Base-by-base conservation (phyloP, 345 rosid species). In the Sisymbrium altissimum region DNA sequence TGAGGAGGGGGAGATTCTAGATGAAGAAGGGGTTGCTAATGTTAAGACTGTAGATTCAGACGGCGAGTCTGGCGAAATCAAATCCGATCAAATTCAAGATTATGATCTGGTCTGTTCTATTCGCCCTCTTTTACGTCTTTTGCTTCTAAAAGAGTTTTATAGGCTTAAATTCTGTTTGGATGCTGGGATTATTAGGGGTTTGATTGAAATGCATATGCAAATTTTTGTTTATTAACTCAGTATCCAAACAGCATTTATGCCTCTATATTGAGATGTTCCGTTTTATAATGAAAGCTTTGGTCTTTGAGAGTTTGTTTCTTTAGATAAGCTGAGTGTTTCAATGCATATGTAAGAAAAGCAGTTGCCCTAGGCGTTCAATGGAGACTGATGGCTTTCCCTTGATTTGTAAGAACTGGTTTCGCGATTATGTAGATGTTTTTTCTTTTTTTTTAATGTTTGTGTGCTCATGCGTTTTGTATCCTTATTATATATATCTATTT, bases 1-100 rank as follows among this genome's bases (percentile, higher is more conserved):
- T 57, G 99, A 96, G 85, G 99, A 96, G 72, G 99, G 99, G 32
- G 99, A 96, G 85, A 96, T 96, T 83, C 86, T 90, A 10, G 98
- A 92, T 2, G 99, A 96, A 64, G 87, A 74, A 4, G 79, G 60
- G 17, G 0, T 70, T 17, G 80, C 25, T 14, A 56, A 66, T 55
- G 40, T 55, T 48, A 73, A 60, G 66, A 15, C 68, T 6, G 9
- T 30, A 58, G 82, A 75, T 35, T 75, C 79, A 40, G 80, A 68
- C 1, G 79, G 75, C 39, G 81, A 78, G 63, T 73, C 71, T 4
- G 81, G 81, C 30, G 79, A 70, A 74, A 56, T 79, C 27, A 75
- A 80, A 76, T 75, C 72, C 15, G 73, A 29, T 75, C 83, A 64
- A n/a, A 52, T 81, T 72, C 53, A 52, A 50, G 74, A 81, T 15